phyloP scores from a whole-genome alignment of 1,284 basidiomycete genomes.

The Earliella scabrosa region DNA sequence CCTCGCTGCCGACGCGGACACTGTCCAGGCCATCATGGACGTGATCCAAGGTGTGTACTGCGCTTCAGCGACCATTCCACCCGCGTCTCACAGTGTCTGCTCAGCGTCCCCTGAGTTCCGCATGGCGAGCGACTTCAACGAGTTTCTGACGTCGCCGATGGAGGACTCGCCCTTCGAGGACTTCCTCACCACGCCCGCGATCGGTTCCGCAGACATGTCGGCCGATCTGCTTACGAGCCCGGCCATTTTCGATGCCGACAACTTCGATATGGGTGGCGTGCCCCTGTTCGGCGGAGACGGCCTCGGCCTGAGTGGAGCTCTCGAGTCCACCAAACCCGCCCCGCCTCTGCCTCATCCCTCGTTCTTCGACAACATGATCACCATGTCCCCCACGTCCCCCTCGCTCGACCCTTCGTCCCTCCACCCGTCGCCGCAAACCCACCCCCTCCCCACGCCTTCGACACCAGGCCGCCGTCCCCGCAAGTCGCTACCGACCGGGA shows the following conservation, averaged over 20 bases:
- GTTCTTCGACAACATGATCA: constrained; percentile 44
- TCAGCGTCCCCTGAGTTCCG: constrained; percentile 45
- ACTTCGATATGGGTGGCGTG: constrained; percentile 38
- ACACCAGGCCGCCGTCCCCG: constrained; percentile 47
- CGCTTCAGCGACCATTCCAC: too few relatives aligned
- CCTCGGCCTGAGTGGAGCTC: constrained; percentile 18
- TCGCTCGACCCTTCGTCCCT: constrained; percentile 47
- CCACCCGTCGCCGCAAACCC: constrained; percentile 36
- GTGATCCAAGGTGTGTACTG: constrained; percentile 43
- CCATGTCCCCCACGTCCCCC: constrained; percentile 48
- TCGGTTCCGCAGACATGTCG: constrained; percentile 39
- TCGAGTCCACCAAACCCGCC: constrained; percentile 24
- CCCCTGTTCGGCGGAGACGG: constrained; percentile 31
- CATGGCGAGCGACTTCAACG: constrained; percentile 33
- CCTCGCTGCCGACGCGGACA: constrained; percentile 27
- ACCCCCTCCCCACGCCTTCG: constrained; percentile 26
- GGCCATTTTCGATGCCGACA: constrained; percentile 43
- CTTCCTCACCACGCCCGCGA: constrained; percentile 59
- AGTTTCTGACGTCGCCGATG: constrained; percentile 52
- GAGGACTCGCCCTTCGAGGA: constrained; percentile 59
- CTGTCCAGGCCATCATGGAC: constrained; percentile 46
- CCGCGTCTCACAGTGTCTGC: background rate
- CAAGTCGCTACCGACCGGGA: constrained; percentile 44
- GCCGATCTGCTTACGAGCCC: constrained; percentile 40
- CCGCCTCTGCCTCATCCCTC: constrained; percentile 24